These are phyloP conservation scores for Macrolepiota fuliginosa DNA, from an alignment of 768 basidiomycete species.

Conservation along the genomic window DNA sequence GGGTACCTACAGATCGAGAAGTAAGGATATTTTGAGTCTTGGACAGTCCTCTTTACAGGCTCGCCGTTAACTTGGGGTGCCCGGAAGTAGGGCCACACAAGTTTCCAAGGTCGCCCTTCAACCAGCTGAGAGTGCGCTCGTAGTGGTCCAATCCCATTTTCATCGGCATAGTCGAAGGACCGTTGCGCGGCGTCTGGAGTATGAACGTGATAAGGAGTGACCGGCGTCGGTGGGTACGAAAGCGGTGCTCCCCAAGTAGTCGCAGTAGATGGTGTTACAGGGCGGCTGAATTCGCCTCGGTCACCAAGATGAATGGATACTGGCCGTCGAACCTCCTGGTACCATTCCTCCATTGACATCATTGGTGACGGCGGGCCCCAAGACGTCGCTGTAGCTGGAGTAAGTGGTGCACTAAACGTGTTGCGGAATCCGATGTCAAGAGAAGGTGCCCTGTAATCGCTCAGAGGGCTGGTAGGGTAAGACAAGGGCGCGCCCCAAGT, in stretches of 20 bases:
- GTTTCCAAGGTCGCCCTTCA: conserved; percentile 12
- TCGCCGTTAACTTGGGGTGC: neutral
- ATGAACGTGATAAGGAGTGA: conserved; percentile 30
- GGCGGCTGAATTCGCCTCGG: conserved; percentile 22
- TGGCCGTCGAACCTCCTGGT: conserved; percentile 1
- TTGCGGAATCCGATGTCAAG: conserved; percentile 37
- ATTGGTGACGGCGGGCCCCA: conserved; percentile 13
- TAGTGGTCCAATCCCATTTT: conserved; percentile 12
- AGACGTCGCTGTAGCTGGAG: conserved; percentile 13
- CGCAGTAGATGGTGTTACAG: conserved; percentile 48
- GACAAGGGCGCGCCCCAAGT: conserved; percentile 49
- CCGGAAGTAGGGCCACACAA: conserved; percentile 18
- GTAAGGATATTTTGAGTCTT: conserved; percentile 3
- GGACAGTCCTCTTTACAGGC: neutral
- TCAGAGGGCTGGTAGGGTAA: conserved; percentile 34
- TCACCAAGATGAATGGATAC: conserved; percentile 14
- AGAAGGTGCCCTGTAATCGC: conserved; percentile 32
- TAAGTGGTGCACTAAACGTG: conserved; percentile 11
- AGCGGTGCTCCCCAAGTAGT: conserved; percentile 50
- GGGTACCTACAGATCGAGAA: conserved; percentile 24
- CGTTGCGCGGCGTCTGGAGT: conserved; percentile 42
- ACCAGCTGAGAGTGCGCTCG: neutral
- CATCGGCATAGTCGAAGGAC: conserved; percentile 23
- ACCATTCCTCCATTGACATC: neutral
- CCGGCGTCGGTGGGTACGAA: conserved; percentile 39